phyloP scores from a whole-genome alignment of 2,329 filamentous ascomycete species.

The Cladorrhinum sp. region DNA sequence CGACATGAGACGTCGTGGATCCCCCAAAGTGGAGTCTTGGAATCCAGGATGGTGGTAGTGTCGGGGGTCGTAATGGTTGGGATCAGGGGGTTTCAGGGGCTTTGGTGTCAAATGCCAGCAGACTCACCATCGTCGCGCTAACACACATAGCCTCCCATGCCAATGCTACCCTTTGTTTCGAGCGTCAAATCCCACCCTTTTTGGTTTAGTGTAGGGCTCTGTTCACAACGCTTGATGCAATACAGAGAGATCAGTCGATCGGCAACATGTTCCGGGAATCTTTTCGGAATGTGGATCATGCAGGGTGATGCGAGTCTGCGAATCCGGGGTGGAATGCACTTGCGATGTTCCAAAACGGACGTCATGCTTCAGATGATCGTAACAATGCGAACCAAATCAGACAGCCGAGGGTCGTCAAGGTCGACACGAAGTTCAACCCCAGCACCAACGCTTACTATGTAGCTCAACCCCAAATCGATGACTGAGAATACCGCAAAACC shows the following conservation, averaged over 20 bases:
- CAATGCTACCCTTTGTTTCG: not conserved
- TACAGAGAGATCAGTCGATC: not conserved
- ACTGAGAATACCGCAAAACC: no score
- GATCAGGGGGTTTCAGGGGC: not conserved
- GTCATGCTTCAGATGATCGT: not conserved
- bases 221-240: no score
- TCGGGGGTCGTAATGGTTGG: not conserved
- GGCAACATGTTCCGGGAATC: not conserved
- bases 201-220: not conserved
- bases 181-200: not conserved
- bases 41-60: slow-evolving; percentile 3
- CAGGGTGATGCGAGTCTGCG: not conserved
- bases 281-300: not conserved
- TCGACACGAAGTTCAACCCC: not conserved
- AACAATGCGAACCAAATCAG: not conserved
- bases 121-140: slow-evolving; percentile 1
- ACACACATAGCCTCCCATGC: not conserved
- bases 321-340: not conserved
- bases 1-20: not conserved
- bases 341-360: not conserved
- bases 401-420: not conserved
- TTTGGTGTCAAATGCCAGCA: not conserved
- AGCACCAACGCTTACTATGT: no score
- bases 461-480: no score
- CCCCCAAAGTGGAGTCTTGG: not conserved